Evolutionary conservation across 1,284 basidiomycete species (phyloP).

Genomic region (Thelephora terrestris): DNA sequence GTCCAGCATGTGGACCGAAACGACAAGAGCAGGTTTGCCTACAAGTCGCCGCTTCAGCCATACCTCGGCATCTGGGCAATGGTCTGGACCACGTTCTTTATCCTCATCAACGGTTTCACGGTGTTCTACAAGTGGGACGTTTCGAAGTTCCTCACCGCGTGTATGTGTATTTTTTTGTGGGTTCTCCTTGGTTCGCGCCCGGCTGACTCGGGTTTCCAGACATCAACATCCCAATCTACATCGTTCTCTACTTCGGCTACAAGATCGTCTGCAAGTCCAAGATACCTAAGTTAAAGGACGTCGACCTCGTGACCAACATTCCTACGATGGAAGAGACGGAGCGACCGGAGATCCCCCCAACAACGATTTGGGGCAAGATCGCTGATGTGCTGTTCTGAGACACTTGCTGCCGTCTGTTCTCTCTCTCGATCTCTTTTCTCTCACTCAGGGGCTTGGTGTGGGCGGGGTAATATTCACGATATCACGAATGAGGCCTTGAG

Average conservation of each 20-base stretch:
- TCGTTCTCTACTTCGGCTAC: slow-evolving; percentile 37
- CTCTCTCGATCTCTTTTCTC: no score
- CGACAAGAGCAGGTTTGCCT: slow-evolving; percentile 35
- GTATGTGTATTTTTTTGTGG: slow-evolving; percentile 21
- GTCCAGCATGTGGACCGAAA: slow-evolving; percentile 40
- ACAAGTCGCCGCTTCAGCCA: slow-evolving; percentile 29
- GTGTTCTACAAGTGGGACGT: slow-evolving; percentile 25
- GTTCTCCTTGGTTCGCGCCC: not conserved
- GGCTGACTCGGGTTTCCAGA: slow-evolving; percentile 11
- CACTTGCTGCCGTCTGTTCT: not conserved
- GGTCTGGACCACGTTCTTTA: slow-evolving; percentile 19
- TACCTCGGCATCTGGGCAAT: slow-evolving; percentile 16
- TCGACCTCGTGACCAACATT: slow-evolving; percentile 54
- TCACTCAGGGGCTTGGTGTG: no score
- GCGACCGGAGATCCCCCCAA: slow-evolving; percentile 26
- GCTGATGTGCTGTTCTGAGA: slow-evolving; percentile 28
- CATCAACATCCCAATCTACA: slow-evolving; percentile 44
- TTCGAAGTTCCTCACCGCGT: slow-evolving; percentile 21
- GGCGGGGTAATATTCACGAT: no score
- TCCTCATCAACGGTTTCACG: slow-evolving; percentile 28
- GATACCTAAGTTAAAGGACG: slow-evolving; percentile 39
- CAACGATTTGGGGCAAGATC: slow-evolving; percentile 26
- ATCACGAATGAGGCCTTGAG: no score
- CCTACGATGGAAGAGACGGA: slow-evolving; percentile 47
- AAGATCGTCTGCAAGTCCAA: slow-evolving; percentile 45